phyloP scores from a whole-genome alignment of 2,329 filamentous ascomycete genomes.

The Hawksworthiomyces lignivorus region DNA sequence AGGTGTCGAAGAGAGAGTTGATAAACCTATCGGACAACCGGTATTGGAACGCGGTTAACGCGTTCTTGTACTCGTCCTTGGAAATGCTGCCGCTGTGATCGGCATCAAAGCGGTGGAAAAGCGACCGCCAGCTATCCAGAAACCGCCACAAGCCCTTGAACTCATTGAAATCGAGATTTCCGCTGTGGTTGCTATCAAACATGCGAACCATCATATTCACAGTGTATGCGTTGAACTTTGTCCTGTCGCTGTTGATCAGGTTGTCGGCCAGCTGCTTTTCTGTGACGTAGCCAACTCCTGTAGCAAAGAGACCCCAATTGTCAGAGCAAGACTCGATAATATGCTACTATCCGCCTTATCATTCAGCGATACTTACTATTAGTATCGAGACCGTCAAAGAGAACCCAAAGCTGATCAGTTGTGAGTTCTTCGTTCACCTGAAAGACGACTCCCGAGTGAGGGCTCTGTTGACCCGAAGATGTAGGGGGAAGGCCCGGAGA shows the following conservation, averaged over 20 bases:
- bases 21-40: conserved; percentile 79
- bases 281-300: conserved; percentile 60
- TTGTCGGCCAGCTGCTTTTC: conserved; percentile 82
- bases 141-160: conserved; percentile 97
- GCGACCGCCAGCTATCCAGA: conserved; percentile 82
- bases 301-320: neutral
- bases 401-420: conserved; percentile 51
- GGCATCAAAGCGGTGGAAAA: conserved; percentile 92
- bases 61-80: conserved; percentile 79
- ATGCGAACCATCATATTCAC: conserved; percentile 99
- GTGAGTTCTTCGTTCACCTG: conserved; percentile 54
- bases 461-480: conserved; percentile 1
- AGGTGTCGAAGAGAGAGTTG: conserved; percentile 75
- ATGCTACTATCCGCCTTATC: too few relatives aligned
- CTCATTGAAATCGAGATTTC: conserved; percentile 88
- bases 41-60: conserved; percentile 89
- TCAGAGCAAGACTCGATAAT: too few relatives aligned
- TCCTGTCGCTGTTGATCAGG: conserved; percentile 94
- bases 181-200: conserved; percentile 89
- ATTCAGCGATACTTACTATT: conserved; percentile 62
- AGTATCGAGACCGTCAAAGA: conserved; percentile 89
- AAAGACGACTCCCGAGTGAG: conserved; percentile 8
- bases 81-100: conserved; percentile 84
- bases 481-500: too few relatives aligned
- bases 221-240: conserved; percentile 83